Evolutionary conservation across 2,329 filamentous ascomycete genomes (phyloP).

Genomic region (Akanthomyces muscarius): DNA sequence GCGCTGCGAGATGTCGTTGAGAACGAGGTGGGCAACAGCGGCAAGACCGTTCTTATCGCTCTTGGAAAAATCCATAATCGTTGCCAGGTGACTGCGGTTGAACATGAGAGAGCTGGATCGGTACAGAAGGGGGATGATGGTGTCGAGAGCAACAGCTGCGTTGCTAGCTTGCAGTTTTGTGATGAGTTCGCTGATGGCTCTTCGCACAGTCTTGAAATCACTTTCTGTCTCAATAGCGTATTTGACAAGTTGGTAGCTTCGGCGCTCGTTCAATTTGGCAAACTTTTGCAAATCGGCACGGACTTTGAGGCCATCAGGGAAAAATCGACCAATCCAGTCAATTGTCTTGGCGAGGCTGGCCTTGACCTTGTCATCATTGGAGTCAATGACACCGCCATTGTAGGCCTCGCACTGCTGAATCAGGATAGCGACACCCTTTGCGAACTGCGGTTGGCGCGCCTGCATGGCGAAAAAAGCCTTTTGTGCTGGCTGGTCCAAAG

Average conservation of each 20-base stretch:
- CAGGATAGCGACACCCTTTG: slow-evolving; percentile 70
- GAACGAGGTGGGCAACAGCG: slow-evolving; percentile 75
- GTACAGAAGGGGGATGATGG: slow-evolving; percentile 77
- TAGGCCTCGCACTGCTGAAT: slow-evolving; percentile 82
- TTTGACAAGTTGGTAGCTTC: slow-evolving; percentile 82
- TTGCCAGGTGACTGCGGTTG: slow-evolving; percentile 88
- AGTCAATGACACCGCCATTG: slow-evolving; percentile 79
- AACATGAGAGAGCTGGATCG: slow-evolving; percentile 80
- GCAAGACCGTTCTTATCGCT: slow-evolving; percentile 77
- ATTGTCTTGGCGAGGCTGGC: slow-evolving; percentile 68
- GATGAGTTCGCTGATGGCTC: slow-evolving; percentile 84
- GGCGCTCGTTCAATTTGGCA: slow-evolving; percentile 83
- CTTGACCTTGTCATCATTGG: slow-evolving; percentile 66
- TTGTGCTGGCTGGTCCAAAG: slow-evolving; percentile 72
- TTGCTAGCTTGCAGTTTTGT: slow-evolving; percentile 72
- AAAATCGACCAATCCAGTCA: slow-evolving; percentile 65
- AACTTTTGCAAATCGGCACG: slow-evolving; percentile 82
- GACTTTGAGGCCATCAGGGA: slow-evolving; percentile 71
- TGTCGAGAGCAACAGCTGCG: slow-evolving; percentile 66
- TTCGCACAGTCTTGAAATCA: slow-evolving; percentile 87
- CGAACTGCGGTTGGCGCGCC: slow-evolving; percentile 68
- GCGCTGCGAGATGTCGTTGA: slow-evolving; percentile 85
- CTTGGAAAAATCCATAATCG: slow-evolving; percentile 83
- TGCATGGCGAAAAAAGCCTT: slow-evolving; percentile 87
- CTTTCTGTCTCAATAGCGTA: slow-evolving; percentile 81